These are phyloP conservation scores for Chloris gayana DNA, from an alignment of 176 grass and related monocot species.

Conservation along the genomic window DNA sequence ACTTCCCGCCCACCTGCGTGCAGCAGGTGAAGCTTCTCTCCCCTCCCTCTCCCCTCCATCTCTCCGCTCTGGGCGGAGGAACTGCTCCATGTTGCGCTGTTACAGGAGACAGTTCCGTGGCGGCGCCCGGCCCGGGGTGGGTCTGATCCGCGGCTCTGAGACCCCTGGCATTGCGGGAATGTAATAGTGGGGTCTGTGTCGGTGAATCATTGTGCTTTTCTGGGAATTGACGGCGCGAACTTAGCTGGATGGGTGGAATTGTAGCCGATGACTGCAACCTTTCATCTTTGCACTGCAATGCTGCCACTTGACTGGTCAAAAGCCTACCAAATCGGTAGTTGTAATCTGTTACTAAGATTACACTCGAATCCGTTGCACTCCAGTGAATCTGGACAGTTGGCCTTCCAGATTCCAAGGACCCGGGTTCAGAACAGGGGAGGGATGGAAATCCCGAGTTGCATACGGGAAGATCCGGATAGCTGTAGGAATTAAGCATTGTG, in stretches of 20 bases:
- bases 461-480: background rate
- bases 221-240: background rate
- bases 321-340: background rate
- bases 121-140: background rate
- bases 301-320: background rate
- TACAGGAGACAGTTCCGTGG: background rate
- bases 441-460: background rate
- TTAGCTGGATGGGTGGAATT: background rate
- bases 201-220: background rate
- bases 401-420: background rate
- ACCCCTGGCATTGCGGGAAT: background rate
- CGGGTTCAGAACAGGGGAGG: background rate
- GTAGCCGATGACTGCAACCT: background rate
- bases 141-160: constrained; percentile 1
- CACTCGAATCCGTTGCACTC: background rate
- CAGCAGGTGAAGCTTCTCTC: constrained; percentile 49
- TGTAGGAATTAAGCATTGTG: background rate
- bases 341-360: background rate
- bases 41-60: background rate
- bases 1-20: constrained; percentile 83
- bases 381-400: background rate
- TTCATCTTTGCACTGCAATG: background rate
- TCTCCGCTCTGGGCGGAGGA: too few relatives aligned
- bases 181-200: background rate
- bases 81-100: background rate